Base-by-base conservation (phyloP, 129 eudicot species). In the Lactuca saligna region DNA sequence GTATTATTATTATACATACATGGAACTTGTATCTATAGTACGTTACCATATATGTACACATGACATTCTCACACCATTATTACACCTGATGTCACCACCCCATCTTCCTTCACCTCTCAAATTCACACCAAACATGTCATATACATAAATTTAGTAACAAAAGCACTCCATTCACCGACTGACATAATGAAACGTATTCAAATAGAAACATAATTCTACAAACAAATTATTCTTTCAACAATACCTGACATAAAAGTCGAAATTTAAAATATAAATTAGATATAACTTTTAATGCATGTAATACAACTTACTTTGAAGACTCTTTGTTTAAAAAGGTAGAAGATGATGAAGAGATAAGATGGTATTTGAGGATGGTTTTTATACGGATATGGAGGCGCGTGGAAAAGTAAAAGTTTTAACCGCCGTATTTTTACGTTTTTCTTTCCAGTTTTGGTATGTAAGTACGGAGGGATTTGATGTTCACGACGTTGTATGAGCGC, bases 301-400 rank as follows among this genome's bases (percentile, higher is more conserved):
- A 39, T 67, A 34, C 2, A 61, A 34, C 44, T 41, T 49, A 60
- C 51, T 14, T 17, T 17, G 3, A 14, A n/a, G 17, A 42, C 12
- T 42, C 12, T 42, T 9, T 3, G 49, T 42, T 42, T 42, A 8
- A 42, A 42, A 42, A 42, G 49, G 7, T 42, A 42, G 13, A 39
- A 29, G 56, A 59, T 33, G 29, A 0, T 35, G 34, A 54, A 20
- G 17, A 33, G 33, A 54, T 68, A 41, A 15, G 66, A 61, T 3
- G 5, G 66, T 61, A 54, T 33, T 3, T 17, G 51, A 41, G 38
- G 60, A 57, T 31, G 53, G 12, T 55, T 65, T 56, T 56, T 55
- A 74, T 74, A 74, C 67, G 67, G 4, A 57, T 33, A 6, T 65
- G 42, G 34, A 57, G 60, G 79, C 61, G 73, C 79, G 79, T 65